phyloP scores from a whole-genome alignment of 441 rosid species.

The Eruca vesicaria region DNA sequence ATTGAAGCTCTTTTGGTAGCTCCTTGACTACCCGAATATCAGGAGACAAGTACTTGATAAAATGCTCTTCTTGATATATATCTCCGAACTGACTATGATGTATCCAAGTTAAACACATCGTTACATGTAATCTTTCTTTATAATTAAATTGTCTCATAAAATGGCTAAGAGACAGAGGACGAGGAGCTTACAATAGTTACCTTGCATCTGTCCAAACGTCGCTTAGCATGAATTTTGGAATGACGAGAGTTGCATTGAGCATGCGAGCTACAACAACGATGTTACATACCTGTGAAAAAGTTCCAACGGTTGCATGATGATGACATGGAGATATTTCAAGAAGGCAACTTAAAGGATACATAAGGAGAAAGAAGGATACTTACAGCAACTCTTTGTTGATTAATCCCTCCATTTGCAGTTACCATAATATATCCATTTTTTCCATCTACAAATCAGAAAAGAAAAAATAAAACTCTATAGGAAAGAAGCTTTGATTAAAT shows the following conservation, averaged over 20 bases:
- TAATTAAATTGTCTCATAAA: too few species aligned
- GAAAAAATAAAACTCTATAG: neutral
- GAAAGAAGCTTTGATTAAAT: neutral
- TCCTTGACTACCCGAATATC: slow-evolving; percentile 80
- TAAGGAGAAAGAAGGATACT: slow-evolving; percentile 21
- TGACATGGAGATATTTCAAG: neutral
- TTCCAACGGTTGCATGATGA: neutral
- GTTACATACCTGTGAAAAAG: slow-evolving; percentile 68
- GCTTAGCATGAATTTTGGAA: slow-evolving; percentile 86
- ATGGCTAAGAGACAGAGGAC: neutral
- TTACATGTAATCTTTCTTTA: slow-evolving; percentile 7
- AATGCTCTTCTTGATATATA: slow-evolving; percentile 85
- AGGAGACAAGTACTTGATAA: slow-evolving; percentile 63
- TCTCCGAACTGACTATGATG: slow-evolving; percentile 75
- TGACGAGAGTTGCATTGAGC: slow-evolving; percentile 78
- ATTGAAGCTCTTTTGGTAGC: slow-evolving; percentile 70
- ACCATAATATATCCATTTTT: slow-evolving; percentile 78
- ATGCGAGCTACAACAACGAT: slow-evolving; percentile 78
- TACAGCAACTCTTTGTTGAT: slow-evolving; percentile 97
- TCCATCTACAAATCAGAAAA: slow-evolving; percentile 46
- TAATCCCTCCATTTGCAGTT: slow-evolving; percentile 95
- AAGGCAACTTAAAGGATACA: neutral
- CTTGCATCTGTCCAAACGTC: slow-evolving; percentile 90
- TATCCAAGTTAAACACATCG: neutral
- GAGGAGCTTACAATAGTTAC: slow-evolving; percentile 43